Conservation (phyloP, 163 green algal species). For the Chlamydomonas reinhardtii region DNA sequence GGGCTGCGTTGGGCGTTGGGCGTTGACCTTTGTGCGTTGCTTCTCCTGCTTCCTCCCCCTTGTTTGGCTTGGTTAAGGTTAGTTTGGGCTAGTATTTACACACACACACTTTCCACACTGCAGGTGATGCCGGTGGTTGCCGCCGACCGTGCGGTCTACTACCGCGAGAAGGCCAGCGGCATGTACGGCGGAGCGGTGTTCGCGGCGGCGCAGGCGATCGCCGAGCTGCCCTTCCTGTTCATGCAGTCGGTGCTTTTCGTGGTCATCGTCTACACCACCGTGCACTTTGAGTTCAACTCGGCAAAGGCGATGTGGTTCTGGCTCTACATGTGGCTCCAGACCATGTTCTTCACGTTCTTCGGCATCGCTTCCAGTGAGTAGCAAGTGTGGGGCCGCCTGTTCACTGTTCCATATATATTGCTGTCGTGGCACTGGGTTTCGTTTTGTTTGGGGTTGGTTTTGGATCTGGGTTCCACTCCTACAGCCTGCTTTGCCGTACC, state of each 20-base stretch:
- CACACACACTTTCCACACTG: too few relatives aligned
- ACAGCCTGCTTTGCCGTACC: too few relatives aligned
- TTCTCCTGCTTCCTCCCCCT: too few relatives aligned
- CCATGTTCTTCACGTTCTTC: conserved; percentile 59
- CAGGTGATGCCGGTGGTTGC: conserved; percentile 59
- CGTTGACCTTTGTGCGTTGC: too few relatives aligned
- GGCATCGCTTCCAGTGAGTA: conserved; percentile 17
- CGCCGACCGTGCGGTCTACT: conserved; percentile 68
- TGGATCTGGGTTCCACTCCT: too few relatives aligned
- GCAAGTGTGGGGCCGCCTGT: too few relatives aligned
- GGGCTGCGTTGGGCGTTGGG: too few relatives aligned
- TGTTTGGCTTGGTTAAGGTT: too few relatives aligned
- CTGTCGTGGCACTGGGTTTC: too few relatives aligned
- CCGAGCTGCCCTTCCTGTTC: conserved; percentile 62
- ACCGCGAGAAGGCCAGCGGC: conserved; percentile 60
- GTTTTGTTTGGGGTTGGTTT: too few relatives aligned
- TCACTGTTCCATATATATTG: too few relatives aligned
- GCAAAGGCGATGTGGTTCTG: conserved; percentile 74
- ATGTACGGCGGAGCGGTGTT: conserved; percentile 61
- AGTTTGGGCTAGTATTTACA: too few relatives aligned
- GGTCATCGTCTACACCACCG: conserved; percentile 52
- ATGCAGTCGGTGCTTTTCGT: conserved; percentile 38
- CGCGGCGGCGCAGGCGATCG: conserved; percentile 57
- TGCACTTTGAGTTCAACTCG: conserved; percentile 67
- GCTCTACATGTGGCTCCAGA: conserved; percentile 56